phyloP scores from a whole-genome alignment of 352 stramenopile genomes.

The Phytophthora hibernalis region DNA sequence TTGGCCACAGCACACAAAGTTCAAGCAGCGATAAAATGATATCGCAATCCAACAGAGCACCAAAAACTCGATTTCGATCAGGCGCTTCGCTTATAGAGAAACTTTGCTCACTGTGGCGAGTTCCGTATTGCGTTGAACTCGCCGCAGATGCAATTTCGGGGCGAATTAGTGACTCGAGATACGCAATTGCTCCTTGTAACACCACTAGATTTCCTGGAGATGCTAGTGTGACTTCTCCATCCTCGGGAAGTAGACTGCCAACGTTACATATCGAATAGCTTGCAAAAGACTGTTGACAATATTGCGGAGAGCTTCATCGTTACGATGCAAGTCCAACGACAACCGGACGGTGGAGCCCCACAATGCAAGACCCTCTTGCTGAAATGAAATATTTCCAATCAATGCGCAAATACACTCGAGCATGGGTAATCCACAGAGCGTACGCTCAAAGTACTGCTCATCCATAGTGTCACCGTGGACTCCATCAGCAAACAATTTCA shows the following conservation, averaged over 20 bases:
- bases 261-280: constrained; percentile 52
- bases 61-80: constrained; percentile 40
- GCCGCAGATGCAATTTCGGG: constrained; percentile 4
- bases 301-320: constrained; percentile 53
- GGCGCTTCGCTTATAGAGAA: neutral
- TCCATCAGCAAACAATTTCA: constrained; percentile 40
- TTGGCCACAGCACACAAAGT: constrained; percentile 44
- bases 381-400: constrained; percentile 38
- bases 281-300: constrained; percentile 61
- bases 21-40: constrained; percentile 47
- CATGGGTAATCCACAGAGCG: constrained; percentile 46
- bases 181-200: constrained; percentile 35
- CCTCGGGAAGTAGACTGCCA: constrained; percentile 50
- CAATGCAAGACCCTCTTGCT: constrained; percentile 44
- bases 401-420: constrained; percentile 59
- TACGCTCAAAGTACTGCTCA: constrained; percentile 38
- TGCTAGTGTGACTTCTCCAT: constrained; percentile 32
- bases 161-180: constrained; percentile 36
- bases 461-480: constrained; percentile 13
- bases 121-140: neutral
- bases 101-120: neutral
- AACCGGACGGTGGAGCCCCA: constrained; percentile 51
- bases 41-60: constrained; percentile 52
- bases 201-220: constrained; percentile 33
- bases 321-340: constrained; percentile 39